Percentiles rank a stretch among this genome's conserved stretches.
Evolutionary conservation across 164 flowering plant species (phyloP).

Genomic region (Stephania japonica): DNA sequence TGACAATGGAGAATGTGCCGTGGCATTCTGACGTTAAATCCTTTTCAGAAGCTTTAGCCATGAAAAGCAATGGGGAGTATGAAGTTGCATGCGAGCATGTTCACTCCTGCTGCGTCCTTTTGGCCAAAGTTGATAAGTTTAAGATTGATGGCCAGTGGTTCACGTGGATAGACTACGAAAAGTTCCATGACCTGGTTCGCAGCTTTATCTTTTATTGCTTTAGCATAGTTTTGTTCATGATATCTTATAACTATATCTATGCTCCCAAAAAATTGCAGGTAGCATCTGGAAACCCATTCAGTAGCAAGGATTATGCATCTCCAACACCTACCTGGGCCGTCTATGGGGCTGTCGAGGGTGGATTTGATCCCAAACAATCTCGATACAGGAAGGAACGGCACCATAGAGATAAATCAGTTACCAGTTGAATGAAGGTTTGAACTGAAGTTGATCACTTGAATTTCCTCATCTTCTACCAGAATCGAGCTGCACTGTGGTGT

Average conservation of each 20-base stretch:
- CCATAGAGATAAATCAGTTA: constrained; percentile 39
- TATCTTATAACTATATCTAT: not conserved
- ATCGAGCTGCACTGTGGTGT: not conserved
- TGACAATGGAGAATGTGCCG: constrained; percentile 99
- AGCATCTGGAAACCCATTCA: constrained; percentile 71
- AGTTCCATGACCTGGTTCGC: constrained; percentile 90
- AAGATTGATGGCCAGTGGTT: constrained; percentile 82
- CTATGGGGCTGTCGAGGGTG: constrained; percentile 94
- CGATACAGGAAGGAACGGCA: constrained; percentile 78
- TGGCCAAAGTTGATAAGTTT: constrained; percentile 77
- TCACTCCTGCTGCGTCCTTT: constrained; percentile 97
- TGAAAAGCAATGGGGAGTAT: constrained; percentile 72
- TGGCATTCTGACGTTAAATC: constrained; percentile 95
- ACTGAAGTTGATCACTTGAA: not conserved
- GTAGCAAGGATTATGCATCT: constrained; percentile 80
- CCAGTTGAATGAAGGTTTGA: constrained; percentile 7
- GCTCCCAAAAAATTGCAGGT: constrained; percentile 40
- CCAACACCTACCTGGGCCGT: constrained; percentile 93
- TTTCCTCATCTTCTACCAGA: not conserved
- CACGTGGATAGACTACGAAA: constrained; percentile 98
- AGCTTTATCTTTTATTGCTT: not conserved
- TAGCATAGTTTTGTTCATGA: not conserved
- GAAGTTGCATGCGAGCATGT: constrained; percentile 97
- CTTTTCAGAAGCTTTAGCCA: constrained; percentile 84
- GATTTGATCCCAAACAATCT: constrained; percentile 85